A percentile compares a stretch with the other conserved stretches of the same genome.
phyloP scores from a whole-genome alignment of 2,329 filamentous ascomycete species.

The Nemania serpens region DNA sequence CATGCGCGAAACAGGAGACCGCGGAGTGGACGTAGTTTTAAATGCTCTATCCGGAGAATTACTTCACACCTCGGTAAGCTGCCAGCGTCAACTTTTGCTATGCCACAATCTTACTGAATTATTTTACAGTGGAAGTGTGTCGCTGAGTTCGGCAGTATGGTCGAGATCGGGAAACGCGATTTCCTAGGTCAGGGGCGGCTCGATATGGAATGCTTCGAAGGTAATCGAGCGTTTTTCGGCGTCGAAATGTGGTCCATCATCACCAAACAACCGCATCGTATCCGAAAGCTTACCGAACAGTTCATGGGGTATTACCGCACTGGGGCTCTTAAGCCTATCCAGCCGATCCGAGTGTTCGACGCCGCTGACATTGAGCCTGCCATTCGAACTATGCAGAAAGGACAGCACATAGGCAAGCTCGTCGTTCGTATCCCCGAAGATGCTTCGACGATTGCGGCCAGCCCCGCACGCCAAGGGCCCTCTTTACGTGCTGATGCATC shows the following conservation, averaged over 20 bases:
- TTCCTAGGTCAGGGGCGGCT: slow-evolving; percentile 17
- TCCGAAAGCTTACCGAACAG: slow-evolving; percentile 1
- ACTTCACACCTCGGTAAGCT: slow-evolving; percentile 19
- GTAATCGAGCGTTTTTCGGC: slow-evolving; percentile 24
- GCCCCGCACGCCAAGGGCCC: background rate
- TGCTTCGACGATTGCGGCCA: background rate
- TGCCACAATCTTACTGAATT: too few species aligned
- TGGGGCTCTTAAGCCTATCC: slow-evolving; percentile 11
- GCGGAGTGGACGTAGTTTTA: slow-evolving; percentile 21
- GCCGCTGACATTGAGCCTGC: slow-evolving; percentile 5
- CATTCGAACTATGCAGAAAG: slow-evolving; percentile 17
- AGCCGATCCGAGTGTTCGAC: slow-evolving; percentile 6
- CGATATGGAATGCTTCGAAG: slow-evolving; percentile 21
- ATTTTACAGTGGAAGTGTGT: slow-evolving; percentile 25
- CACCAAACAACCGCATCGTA: background rate
- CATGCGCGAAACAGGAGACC: slow-evolving; percentile 11
- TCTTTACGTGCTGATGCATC: slow-evolving; percentile 4
- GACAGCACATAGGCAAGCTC: slow-evolving; percentile 18
- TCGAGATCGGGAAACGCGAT: slow-evolving; percentile 37
- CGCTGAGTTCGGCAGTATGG: slow-evolving; percentile 21
- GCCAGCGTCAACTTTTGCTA: too few species aligned
- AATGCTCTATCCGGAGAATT: slow-evolving; percentile 22
- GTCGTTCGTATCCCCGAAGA: slow-evolving; percentile 13
- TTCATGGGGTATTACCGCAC: slow-evolving; percentile 4
- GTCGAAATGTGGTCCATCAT: slow-evolving; percentile 7